Base-by-base conservation (phyloP, 2,329 filamentous ascomycete species). In the Scedosporium minutisporum region DNA sequence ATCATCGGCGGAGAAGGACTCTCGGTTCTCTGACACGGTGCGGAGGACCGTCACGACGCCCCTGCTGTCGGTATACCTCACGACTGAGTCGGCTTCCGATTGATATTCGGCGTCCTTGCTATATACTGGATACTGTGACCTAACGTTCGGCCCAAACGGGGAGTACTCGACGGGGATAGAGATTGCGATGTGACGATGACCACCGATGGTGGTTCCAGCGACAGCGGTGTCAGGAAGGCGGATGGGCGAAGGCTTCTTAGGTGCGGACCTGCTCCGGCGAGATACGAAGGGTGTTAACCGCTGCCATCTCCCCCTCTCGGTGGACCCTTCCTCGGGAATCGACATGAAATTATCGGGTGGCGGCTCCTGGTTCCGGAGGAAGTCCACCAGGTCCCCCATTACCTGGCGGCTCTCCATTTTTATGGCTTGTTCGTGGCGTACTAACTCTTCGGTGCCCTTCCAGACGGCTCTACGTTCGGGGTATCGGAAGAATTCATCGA, bases 181-280 rank as follows among this genome's bases (percentile, higher is more conserved):
- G 60, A 86, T 86, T 63, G 83, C 82, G 65, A 87, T 85, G 66
- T 86, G 80, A 4, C 81, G 76, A 67, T 83, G 75, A 1, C 83
- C 83, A 2, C 74, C 78, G 6, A 71, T 80, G 0, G 82, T 86
- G 42, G 72, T 80, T 6, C 81, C 80, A 3, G 81, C 79, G 14
- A 86, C 75, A 12, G 82, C 82, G 25, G 79, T 80, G 68, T 86
- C 82, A 7, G 83, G 83, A 3, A 86, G 74, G 41, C 68, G 72
- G 41, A 77, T 72, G 16, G 70, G 73, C 33, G 69, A 29, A 21
- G 48, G 60, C n/a, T 38, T 55, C 33, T 44, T 61, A 27, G 60
- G 60, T 21, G 60, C 48, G 0, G 72, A 74, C 65, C 74, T 77
- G 65, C 72, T 77, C 55, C 71, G 70, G 41, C 69, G 74, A 38